Base-by-base conservation (phyloP, 2,329 filamentous ascomycete genomes). In the Xylaria sp. region DNA sequence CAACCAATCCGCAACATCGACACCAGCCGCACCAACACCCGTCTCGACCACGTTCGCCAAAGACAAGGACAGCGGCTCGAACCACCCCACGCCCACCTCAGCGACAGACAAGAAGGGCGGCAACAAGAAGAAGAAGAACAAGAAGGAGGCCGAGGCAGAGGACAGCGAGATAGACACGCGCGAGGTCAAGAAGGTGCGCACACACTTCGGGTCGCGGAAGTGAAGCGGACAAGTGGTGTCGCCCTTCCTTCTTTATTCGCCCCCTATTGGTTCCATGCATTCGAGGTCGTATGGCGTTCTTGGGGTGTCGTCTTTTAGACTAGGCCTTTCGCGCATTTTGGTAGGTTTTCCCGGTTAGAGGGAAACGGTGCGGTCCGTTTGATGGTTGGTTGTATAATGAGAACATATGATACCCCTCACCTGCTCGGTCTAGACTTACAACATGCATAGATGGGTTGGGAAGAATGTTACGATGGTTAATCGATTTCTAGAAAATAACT, bases 91-190 rank as follows among this genome's bases (percentile, higher is more conserved):
- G 27, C 86, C 88, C 0, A 87, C 85, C 7, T 86, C 86, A 42
- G 81, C 83, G 14, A 84, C 82, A 8, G 82, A 82, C 11, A 76
- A 77, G 36, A 82, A 78, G 59, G 85, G 81, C 72, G 68, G 69
- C 12, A 76, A 78, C 50, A 83, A 78, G 72, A 89, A 87, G 78
- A 84, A 85, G 71, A 85, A 85, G 77, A 85, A 85, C 76, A 87
- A 85, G 75, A 82, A 82, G 34, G 82, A 79, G 4, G 78, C 77
- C 4, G 79, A 76, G 55, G 80, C 69, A 3, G 81, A 87, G 30
- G 88, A 90, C 66, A 90, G 87, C 78, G 88, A 90, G 78, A 86
- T 84, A 24, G 88, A 90, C 64, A 80, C 82, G 17, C 79, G 79
- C 57, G 84, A 85, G 65, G 77, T 81, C 50, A 89, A 85, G 75